Conservation (phyloP, 2,329 filamentous ascomycete genomes). For the Trichoderma atroviride region DNA sequence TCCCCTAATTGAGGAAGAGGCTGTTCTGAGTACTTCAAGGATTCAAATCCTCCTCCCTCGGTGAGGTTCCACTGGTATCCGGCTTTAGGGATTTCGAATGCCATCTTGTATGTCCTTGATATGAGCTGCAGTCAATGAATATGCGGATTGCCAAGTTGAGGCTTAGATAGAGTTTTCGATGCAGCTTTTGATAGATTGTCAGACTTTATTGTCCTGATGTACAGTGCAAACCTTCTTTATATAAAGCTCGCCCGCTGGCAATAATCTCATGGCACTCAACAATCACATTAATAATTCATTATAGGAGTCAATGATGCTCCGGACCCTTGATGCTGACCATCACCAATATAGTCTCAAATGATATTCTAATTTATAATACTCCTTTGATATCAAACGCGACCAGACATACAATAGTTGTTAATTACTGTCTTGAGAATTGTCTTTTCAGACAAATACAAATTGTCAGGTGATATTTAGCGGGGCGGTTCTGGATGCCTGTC, state of each 20-base stretch:
- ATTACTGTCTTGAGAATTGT: conserved; percentile 4
- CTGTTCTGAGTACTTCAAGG: not conserved
- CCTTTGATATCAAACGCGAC: not conserved
- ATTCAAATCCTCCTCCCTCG: not conserved
- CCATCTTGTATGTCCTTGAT: not conserved
- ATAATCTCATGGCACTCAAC: not conserved
- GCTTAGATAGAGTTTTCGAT: not conserved
- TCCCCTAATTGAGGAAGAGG: conserved; percentile 12
- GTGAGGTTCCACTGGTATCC: not conserved
- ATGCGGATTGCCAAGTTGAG: not conserved
- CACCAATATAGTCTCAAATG: not conserved
- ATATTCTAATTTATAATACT: not conserved
- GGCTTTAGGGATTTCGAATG: not conserved
- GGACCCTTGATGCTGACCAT: not conserved
- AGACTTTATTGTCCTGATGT: not conserved
- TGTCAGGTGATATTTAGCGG: not conserved
- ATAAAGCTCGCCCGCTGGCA: not conserved
- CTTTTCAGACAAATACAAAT: not conserved
- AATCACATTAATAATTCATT: conserved; percentile 1
- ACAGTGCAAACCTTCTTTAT: not conserved
- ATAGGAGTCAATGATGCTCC: not conserved
- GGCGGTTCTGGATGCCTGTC: not conserved
- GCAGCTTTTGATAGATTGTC: not conserved
- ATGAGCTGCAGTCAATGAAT: not conserved
- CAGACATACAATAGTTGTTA: not conserved